phyloP scores from a whole-genome alignment of 1,284 basidiomycete genomes.

The Papiliotrema flavescens region DNA sequence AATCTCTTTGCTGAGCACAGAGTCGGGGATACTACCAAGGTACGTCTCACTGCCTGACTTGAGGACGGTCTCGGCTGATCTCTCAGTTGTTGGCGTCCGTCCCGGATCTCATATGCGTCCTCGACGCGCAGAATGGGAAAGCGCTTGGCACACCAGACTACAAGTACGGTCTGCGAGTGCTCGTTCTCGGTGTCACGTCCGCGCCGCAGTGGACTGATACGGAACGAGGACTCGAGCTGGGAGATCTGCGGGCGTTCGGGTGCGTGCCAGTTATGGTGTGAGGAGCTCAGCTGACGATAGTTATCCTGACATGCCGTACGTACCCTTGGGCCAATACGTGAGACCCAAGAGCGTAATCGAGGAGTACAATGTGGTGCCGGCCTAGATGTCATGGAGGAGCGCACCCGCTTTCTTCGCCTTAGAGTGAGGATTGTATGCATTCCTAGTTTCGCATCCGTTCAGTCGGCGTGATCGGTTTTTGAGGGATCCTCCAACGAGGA shows the following conservation, averaged over 20 bases:
- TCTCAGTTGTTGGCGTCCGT: conserved; percentile 34
- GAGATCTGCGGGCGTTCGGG: conserved; percentile 15
- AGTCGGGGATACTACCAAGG: conserved; percentile 35
- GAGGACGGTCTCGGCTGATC: too few relatives aligned
- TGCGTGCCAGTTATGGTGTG: not conserved
- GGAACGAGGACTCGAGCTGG: conserved; percentile 50
- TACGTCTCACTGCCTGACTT: conserved; percentile 30
- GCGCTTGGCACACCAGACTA: conserved; percentile 44
- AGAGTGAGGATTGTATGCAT: too few relatives aligned
- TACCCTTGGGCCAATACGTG: too few relatives aligned
- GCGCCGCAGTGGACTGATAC: conserved; percentile 57
- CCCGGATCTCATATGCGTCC: conserved; percentile 56
- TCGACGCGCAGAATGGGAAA: conserved; percentile 57
- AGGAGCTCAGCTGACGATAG: too few relatives aligned
- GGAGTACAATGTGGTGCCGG: too few relatives aligned
- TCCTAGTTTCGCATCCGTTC: too few relatives aligned
- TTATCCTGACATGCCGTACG: too few relatives aligned
- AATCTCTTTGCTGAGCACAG: conserved; percentile 54
- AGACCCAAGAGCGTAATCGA: too few relatives aligned
- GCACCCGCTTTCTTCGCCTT: too few relatives aligned
- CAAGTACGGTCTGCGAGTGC: conserved; percentile 56
- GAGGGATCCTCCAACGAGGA: too few relatives aligned
- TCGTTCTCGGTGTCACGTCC: conserved; percentile 57
- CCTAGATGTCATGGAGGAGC: too few relatives aligned
- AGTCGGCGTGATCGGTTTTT: too few relatives aligned